Conservation (phyloP, 176 grass and related monocot genomes). For the Oryza punctata region DNA sequence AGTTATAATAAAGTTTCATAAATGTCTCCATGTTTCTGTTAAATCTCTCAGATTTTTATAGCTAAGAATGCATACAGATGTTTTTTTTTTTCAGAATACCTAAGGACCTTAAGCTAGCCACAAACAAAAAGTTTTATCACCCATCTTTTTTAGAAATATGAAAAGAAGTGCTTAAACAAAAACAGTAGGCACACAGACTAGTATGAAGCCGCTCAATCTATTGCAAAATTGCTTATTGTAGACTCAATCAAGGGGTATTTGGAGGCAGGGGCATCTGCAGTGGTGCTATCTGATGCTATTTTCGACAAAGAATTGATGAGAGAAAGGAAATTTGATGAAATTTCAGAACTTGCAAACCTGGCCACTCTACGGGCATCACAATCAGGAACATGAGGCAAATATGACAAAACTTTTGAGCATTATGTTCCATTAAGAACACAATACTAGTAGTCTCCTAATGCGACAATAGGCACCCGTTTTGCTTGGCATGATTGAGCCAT, state of each 20-base stretch:
- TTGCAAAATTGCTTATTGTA: slow-evolving; percentile 28
- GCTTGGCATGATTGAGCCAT: not conserved
- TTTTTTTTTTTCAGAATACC: not conserved
- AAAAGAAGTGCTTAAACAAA: not conserved
- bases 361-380: slow-evolving; percentile 49
- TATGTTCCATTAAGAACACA: not conserved
- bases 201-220: not conserved
- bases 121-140: slow-evolving; percentile 5
- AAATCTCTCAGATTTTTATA: not conserved
- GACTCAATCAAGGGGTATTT: slow-evolving; percentile 67
- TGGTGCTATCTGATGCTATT: slow-evolving; percentile 88
- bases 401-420: not conserved
- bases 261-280: slow-evolving; percentile 64
- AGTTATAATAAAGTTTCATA: not conserved
- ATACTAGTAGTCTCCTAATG: not conserved
- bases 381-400: slow-evolving; percentile 35
- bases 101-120: not conserved
- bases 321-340: slow-evolving; percentile 52
- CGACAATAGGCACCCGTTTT: not conserved
- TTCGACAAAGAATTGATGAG: slow-evolving; percentile 75
- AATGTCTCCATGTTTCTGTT: not conserved
- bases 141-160: not conserved
- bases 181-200: not conserved
- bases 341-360: slow-evolving; percentile 58
- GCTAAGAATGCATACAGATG: not conserved